These are phyloP conservation scores for Citrus medica DNA, from an alignment of 345 rosid genomes.

Conservation along the genomic window DNA sequence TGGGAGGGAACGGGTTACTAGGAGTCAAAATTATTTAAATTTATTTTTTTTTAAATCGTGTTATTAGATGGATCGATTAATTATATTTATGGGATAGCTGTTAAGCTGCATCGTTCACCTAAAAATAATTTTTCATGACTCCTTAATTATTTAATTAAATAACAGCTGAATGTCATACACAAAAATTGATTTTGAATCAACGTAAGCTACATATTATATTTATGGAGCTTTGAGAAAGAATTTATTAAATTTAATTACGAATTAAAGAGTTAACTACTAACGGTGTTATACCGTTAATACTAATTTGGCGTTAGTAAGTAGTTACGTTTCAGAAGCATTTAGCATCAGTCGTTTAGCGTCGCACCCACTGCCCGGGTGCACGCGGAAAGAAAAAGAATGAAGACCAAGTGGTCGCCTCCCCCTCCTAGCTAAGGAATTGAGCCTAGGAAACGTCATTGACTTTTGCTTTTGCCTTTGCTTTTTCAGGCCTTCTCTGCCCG, in stretches of 20 bases:
- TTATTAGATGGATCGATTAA: too few relatives aligned
- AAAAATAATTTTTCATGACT: too few relatives aligned
- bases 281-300: neutral
- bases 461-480: neutral
- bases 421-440: too few relatives aligned
- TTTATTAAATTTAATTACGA: neutral
- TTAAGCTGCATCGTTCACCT: too few relatives aligned
- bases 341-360: neutral
- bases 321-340: neutral
- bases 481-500: too few relatives aligned
- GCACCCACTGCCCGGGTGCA: neutral
- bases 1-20: neutral
- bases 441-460: neutral
- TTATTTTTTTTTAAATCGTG: too few relatives aligned
- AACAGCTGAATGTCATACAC: too few relatives aligned
- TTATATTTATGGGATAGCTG: too few relatives aligned
- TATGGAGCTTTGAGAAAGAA: too few relatives aligned
- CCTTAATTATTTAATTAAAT: too few relatives aligned
- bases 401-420: neutral
- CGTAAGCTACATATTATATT: too few relatives aligned
- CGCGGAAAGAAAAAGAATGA: neutral
- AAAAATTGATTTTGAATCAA: too few relatives aligned
- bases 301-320: neutral
- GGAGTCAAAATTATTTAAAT: neutral
- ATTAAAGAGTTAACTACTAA: neutral